These are phyloP conservation scores for Halteria grandinella DNA, from an alignment of 73 alveolate genomes.

Conservation along the genomic window DNA sequence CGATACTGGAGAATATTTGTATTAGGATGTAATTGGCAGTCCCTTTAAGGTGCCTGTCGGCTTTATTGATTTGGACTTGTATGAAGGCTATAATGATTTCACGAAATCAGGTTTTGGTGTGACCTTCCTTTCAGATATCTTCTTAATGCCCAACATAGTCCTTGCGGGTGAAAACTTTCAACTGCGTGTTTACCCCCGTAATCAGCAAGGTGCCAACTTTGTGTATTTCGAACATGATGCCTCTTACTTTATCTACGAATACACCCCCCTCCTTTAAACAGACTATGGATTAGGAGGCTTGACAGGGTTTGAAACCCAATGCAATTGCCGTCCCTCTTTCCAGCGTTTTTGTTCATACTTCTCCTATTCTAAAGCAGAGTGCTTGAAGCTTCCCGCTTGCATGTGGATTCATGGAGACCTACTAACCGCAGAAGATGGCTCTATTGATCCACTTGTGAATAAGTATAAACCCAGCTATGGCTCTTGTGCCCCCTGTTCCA, in stretches of 20 bases:
- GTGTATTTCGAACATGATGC: slow-evolving; percentile 20
- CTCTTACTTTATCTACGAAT: slow-evolving; percentile 5
- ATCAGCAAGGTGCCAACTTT: slow-evolving; percentile 19
- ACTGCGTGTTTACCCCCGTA: slow-evolving; percentile 9
- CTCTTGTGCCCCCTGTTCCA: slow-evolving; percentile 37
- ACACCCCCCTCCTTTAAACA: background rate
- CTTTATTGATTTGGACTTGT: slow-evolving; percentile 17
- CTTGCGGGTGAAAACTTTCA: slow-evolving; percentile 22
- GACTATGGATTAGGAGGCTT: slow-evolving; percentile 3
- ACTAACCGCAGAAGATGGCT: no score
- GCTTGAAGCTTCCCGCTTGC: slow-evolving; percentile 28
- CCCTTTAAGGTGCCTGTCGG: slow-evolving; percentile 45
- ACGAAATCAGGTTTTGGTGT: slow-evolving; percentile 36
- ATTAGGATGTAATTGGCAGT: background rate
- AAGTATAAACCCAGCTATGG: slow-evolving; percentile 25
- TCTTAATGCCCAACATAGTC: slow-evolving; percentile 1
- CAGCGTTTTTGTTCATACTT: slow-evolving; percentile 17
- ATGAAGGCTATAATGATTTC: slow-evolving; percentile 38
- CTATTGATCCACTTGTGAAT: background rate
- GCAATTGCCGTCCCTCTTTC: no score
- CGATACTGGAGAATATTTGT: no score
- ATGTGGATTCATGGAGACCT: slow-evolving; percentile 46
- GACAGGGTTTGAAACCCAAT: background rate
- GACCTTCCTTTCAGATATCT: background rate
- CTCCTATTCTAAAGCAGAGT: slow-evolving; percentile 16